phyloP scores from a whole-genome alignment of 345 rosid species.

The Cochlearia excelsa region DNA sequence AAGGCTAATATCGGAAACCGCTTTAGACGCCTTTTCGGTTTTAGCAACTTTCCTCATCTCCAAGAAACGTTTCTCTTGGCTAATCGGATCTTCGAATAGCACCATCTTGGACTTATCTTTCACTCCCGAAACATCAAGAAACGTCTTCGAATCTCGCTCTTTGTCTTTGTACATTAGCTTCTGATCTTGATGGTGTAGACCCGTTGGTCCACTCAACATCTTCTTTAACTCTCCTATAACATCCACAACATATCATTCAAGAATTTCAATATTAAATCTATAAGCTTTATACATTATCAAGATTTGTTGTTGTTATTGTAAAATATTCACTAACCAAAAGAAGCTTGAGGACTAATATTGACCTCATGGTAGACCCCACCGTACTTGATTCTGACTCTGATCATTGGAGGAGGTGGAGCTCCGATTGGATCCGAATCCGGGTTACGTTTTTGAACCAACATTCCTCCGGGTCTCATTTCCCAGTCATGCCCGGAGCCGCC shows the following conservation, averaged over 20 bases:
- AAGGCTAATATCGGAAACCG: constrained; percentile 80
- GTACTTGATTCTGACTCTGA: constrained; percentile 85
- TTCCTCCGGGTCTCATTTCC: constrained; percentile 98
- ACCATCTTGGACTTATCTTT: constrained; percentile 91
- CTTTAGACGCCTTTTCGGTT: constrained; percentile 86
- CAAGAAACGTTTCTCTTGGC: constrained; percentile 78
- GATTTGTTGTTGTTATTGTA: no score
- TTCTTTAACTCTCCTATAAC: constrained; percentile 91
- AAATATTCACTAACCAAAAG: constrained; percentile 59
- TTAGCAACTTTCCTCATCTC: constrained; percentile 84
- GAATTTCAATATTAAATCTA: no score
- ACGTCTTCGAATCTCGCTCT: constrained; percentile 88
- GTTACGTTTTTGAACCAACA: constrained; percentile 91
- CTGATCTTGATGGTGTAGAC: constrained; percentile 90
- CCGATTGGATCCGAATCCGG: constrained; percentile 64
- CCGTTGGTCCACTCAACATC: constrained; percentile 82
- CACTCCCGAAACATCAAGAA: constrained; percentile 82
- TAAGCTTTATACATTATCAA: no score
- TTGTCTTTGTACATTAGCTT: constrained; percentile 84
- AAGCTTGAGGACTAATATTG: constrained; percentile 74
- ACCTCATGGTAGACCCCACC: constrained; percentile 85
- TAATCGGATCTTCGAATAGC: constrained; percentile 76
- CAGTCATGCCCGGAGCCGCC: constrained; percentile 45
- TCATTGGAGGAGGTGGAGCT: constrained; percentile 72
- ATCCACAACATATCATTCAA: neutral